Conservation (phyloP, 208 protist species). For the Wallacemonas sp. region DNA sequence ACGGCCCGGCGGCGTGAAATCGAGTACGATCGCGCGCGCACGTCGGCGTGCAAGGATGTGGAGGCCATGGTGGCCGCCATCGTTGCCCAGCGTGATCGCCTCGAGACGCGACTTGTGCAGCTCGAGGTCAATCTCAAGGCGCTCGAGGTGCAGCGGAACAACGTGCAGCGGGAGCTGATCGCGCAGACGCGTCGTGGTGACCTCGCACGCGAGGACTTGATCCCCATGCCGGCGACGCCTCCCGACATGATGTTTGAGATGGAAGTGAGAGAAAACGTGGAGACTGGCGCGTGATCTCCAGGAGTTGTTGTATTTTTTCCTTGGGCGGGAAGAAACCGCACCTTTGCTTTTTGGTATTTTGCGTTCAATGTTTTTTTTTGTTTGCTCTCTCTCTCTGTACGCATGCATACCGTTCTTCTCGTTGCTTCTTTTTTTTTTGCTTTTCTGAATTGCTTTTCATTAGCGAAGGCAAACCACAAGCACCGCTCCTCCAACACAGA, state of each 20-base stretch:
- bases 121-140: constrained; percentile 13
- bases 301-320: too few species aligned
- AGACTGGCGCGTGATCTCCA: too few species aligned
- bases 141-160: constrained; percentile 10
- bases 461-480: too few species aligned
- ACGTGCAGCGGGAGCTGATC: neutral
- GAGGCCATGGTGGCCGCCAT: constrained; percentile 2
- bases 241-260: constrained; percentile 9
- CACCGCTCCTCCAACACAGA: too few species aligned
- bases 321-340: too few species aligned
- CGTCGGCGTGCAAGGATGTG: neutral
- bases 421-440: too few species aligned
- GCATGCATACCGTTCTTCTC: too few species aligned
- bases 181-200: neutral
- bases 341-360: too few species aligned
- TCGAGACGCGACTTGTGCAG: constrained; percentile 13
- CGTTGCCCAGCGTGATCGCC: constrained; percentile 10
- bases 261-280: neutral
- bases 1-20: neutral
- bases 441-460: too few species aligned
- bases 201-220: neutral
- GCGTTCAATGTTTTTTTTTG: too few species aligned
- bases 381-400: too few species aligned
- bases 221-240: neutral
- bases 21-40: neutral